These are phyloP conservation scores for Streptanthus diversifolius DNA, from an alignment of 345 rosid species.

Conservation along the genomic window DNA sequence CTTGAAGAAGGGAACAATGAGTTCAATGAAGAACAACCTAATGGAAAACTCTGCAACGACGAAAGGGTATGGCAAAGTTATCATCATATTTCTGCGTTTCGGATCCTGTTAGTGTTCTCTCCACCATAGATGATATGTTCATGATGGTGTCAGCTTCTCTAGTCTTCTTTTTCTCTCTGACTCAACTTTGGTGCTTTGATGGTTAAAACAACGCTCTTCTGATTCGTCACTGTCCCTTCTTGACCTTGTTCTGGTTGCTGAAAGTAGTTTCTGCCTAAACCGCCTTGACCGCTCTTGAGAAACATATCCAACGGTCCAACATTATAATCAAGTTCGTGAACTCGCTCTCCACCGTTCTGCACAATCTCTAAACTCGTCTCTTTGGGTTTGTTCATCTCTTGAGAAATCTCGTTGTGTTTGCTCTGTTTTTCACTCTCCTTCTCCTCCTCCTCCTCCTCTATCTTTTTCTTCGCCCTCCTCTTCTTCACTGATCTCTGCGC, in stretches of 20 bases:
- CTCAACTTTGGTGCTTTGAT: conserved; percentile 23
- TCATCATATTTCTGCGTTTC: conserved; percentile 15
- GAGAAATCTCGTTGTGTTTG: neutral
- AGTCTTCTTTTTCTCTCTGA: conserved; percentile 12
- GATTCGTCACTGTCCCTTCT: neutral
- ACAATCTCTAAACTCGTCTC: neutral
- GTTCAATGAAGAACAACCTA: neutral
- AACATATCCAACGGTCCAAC: conserved; percentile 1
- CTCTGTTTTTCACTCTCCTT: conserved; percentile 10
- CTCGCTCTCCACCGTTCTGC: conserved; percentile 6
- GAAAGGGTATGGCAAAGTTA: conserved; percentile 11
- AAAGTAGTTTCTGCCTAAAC: conserved; percentile 13
- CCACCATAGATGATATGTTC: neutral
- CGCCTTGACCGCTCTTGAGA: neutral
- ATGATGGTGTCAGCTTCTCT: conserved; percentile 12
- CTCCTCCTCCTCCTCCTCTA: neutral
- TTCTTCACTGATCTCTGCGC: neutral
- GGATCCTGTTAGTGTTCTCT: neutral
- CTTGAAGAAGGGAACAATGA: conserved; percentile 17
- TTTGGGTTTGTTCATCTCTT: neutral
- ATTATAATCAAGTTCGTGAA: neutral
- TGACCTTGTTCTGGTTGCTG: conserved; percentile 1
- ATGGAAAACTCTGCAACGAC: conserved; percentile 15
- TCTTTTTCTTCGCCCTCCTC: conserved; percentile 3
- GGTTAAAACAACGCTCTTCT: conserved; percentile 28